These are phyloP conservation scores for Beta macrorhiza DNA, from an alignment of 179 eudicot species.

Conservation along the genomic window DNA sequence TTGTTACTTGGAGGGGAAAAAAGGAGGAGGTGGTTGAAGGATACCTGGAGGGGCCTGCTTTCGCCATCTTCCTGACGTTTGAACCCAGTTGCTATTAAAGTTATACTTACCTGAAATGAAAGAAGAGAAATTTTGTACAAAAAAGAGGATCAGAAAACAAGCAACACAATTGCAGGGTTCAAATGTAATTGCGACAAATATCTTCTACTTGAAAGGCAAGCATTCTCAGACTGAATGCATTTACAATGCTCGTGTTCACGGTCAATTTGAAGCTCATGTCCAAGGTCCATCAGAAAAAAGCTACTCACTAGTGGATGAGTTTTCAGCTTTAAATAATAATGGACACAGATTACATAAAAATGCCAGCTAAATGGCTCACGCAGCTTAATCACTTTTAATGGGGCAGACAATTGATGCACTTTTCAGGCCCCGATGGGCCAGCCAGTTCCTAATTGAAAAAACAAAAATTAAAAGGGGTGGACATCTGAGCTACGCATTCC, in stretches of 20 bases:
- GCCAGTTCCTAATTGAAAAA: neutral
- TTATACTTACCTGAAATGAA: conserved; percentile 68
- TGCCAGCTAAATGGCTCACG: neutral
- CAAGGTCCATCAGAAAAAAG: neutral
- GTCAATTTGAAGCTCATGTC: neutral
- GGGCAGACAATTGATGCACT: neutral
- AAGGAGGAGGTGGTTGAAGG: neutral
- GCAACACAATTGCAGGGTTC: neutral
- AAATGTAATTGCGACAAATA: neutral
- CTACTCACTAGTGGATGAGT: neutral
- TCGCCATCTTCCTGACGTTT: conserved; percentile 86
- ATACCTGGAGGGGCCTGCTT: conserved; percentile 63
- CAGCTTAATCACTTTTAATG: neutral
- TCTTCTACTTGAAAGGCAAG: neutral
- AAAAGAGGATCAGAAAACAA: neutral
- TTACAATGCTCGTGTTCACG: neutral
- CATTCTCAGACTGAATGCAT: neutral
- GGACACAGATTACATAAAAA: neutral
- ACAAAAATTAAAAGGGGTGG: neutral
- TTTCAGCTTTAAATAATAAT: neutral
- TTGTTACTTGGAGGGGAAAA: neutral
- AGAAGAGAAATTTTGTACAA: neutral
- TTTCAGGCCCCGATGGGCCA: neutral
- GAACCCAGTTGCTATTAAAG: conserved; percentile 92
- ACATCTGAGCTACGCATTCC: neutral